Base-by-base conservation (phyloP, 805 yeast genomes). In the Candida oleophila region DNA sequence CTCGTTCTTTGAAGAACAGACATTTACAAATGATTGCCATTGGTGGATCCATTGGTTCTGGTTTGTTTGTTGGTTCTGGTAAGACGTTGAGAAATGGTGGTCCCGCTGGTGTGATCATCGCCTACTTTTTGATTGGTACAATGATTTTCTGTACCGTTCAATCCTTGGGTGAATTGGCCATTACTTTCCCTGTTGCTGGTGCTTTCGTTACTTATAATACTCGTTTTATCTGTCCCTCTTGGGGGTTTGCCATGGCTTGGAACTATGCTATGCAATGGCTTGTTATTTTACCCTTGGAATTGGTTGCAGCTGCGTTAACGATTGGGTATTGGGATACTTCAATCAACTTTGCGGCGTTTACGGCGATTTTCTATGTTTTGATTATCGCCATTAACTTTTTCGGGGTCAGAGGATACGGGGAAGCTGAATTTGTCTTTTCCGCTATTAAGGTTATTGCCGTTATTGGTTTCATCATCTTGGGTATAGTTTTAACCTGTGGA, bases 41-140 rank as follows among this genome's bases (percentile, higher is more conserved):
- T 50, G 94, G 92, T 54, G 91, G 92, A 38, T 78, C 86, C 49
- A 87, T 88, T 54, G 96, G 96, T 55, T 84, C 92, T 7, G 96
- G 94, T 59, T 71, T 89, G 43, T 81, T 89, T 50, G 85, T 89
- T 28, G 89, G 89, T 59, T 78, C 89, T 2, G 87, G 88, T 49
- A 64, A 74, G 15, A 77, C 87, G 2, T 65, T 87, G 43, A 54
- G 74, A 16, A 69, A 74, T 28, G 87, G 89, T 61, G 94, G 94
- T 22, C 92, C 94, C n/a, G 87, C 85, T 52, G 74, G 84, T 86
- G 46, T 72, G 54, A 57, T 83, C 41, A 80, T 83, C 48, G 84
- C 81, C 43, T 83, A 82, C 71, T 54, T 63, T 19, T 64, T 81
- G 41, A 72, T 80, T 42, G 86, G 87, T 55, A 58, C 77, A 16